These are phyloP conservation scores for Tetradesmus obliquus DNA, from an alignment of 139 green algal species.

Conservation along the genomic window DNA sequence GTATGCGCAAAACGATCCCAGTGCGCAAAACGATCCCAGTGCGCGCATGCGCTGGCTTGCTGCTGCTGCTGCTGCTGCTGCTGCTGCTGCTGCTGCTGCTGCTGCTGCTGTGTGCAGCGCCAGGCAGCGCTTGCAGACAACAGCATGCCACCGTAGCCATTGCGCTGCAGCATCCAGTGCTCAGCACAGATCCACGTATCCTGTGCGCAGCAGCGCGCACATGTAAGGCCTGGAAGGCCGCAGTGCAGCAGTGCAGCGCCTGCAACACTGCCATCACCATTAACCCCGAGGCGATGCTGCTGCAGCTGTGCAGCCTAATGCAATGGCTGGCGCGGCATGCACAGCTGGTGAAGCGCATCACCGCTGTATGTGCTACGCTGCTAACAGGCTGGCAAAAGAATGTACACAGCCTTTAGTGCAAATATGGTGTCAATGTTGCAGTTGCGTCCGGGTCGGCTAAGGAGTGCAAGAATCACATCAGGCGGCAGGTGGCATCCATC, in stretches of 20 bases:
- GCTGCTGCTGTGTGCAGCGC: background rate
- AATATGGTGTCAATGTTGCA: too few relatives aligned
- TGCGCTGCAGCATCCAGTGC: too few relatives aligned
- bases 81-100: background rate
- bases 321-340: background rate
- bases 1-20: background rate
- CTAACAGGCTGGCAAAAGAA: too few relatives aligned
- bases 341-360: background rate
- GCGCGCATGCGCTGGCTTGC: background rate
- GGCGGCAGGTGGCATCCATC: too few relatives aligned
- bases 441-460: too few relatives aligned
- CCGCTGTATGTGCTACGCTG: background rate
- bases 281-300: background rate
- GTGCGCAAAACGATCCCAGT: background rate
- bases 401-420: too few relatives aligned
- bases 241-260: too few relatives aligned
- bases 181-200: too few relatives aligned
- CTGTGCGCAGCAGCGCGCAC: too few relatives aligned
- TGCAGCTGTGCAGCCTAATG: background rate
- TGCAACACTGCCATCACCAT: too few relatives aligned
- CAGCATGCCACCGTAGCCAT: background rate
- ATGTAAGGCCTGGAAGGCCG: too few relatives aligned
- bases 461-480: too few relatives aligned
- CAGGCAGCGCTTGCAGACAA: background rate
- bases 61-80: background rate